phyloP scores from a whole-genome alignment of 2,329 filamentous ascomycete genomes.

The Beauveria caledonica region DNA sequence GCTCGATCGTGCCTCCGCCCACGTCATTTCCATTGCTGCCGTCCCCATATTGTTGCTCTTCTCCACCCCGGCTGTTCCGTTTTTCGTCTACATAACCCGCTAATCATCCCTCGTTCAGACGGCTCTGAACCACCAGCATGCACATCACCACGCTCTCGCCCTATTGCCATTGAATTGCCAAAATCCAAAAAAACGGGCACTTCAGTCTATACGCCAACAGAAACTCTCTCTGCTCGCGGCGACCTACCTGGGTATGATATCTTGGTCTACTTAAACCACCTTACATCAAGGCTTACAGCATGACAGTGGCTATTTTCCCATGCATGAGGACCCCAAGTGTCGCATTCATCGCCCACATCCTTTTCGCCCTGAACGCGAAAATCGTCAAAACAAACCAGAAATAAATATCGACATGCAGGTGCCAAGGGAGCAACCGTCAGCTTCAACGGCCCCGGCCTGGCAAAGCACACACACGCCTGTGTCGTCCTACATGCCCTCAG shows the following conservation, averaged over 20 bases:
- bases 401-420: slow-evolving; percentile 4
- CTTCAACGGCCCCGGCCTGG: slow-evolving; percentile 13
- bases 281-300: slow-evolving; percentile 2
- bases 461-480: slow-evolving; percentile 32
- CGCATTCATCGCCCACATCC: slow-evolving; percentile 43
- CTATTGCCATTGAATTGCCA: slow-evolving; percentile 47
- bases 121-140: slow-evolving; percentile 15
- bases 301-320: slow-evolving; percentile 50
- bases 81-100: slow-evolving; percentile 1
- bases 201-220: slow-evolving; percentile 35
- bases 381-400: slow-evolving; percentile 20
- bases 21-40: slow-evolving; percentile 1
- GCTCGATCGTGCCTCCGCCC: slow-evolving; percentile 3
- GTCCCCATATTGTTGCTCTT: background rate
- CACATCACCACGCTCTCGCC: slow-evolving; percentile 27
- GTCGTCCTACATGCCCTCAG: slow-evolving; percentile 43
- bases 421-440: background rate
- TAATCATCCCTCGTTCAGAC: slow-evolving; percentile 9
- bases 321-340: slow-evolving; percentile 45
- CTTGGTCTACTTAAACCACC: background rate
- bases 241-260: slow-evolving; percentile 48
- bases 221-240: slow-evolving; percentile 48
- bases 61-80: background rate
- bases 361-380: slow-evolving; percentile 33
- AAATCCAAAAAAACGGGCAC: slow-evolving; percentile 31